Percentiles rank a stretch among this genome's conserved stretches.
Conservation (phyloP, 2,329 filamentous ascomycete species). For the Bipolaris gigantea region DNA sequence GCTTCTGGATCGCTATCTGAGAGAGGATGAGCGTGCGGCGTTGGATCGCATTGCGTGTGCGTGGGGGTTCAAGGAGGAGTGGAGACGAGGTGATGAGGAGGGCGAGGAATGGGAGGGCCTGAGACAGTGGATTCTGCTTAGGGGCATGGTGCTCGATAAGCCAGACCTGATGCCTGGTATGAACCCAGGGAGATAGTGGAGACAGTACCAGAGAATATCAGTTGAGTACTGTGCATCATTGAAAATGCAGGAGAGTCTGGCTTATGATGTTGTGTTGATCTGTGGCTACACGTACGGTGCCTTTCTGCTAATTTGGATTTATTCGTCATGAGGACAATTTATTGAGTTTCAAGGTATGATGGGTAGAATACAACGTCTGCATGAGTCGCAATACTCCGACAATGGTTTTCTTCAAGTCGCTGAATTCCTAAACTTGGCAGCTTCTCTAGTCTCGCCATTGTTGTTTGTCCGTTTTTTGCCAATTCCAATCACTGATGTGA, state of each 20-base stretch:
- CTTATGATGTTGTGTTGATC: too few species aligned
- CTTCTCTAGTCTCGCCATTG: too few species aligned
- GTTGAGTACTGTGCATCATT: background rate
- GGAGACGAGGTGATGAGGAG: slow-evolving; percentile 84
- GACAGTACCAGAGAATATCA: background rate
- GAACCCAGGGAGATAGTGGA: slow-evolving; percentile 50
- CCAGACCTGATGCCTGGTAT: slow-evolving; percentile 92
- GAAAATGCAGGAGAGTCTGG: background rate
- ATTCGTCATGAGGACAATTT: too few species aligned
- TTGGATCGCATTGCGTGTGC: slow-evolving; percentile 83
- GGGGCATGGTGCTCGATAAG: slow-evolving; percentile 87
- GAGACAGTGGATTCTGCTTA: slow-evolving; percentile 77
- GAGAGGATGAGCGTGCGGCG: slow-evolving; percentile 86
- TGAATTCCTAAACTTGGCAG: too few species aligned
- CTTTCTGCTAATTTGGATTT: too few species aligned
- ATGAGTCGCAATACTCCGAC: too few species aligned
- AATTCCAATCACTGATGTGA: too few species aligned
- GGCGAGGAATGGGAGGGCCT: slow-evolving; percentile 87
- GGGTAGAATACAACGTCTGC: too few species aligned
- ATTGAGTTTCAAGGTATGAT: too few species aligned
- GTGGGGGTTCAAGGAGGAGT: slow-evolving; percentile 86
- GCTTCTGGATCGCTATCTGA: slow-evolving; percentile 77
- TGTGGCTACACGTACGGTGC: too few species aligned
- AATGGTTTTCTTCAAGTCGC: too few species aligned
- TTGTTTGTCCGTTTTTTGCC: too few species aligned